phyloP scores from a whole-genome alignment of 345 rosid genomes.

The Diplotaxis tenuifolia region DNA sequence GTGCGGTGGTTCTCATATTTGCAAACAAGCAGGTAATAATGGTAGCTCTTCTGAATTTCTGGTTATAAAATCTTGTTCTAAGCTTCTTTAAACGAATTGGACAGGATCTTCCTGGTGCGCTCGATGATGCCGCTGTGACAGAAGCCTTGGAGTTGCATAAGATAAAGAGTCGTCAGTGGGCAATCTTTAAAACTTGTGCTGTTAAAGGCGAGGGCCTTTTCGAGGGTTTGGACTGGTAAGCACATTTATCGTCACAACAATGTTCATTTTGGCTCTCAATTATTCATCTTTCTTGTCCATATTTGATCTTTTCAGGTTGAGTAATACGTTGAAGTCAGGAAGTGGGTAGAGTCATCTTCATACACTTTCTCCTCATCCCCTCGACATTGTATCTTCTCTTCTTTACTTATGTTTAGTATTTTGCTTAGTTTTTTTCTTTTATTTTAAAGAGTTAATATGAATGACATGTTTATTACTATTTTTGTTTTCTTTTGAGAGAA shows the following conservation, averaged over 20 bases:
- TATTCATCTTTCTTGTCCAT: background rate
- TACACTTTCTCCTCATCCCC: background rate
- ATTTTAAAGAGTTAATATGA: conserved; percentile 12
- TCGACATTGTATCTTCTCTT: conserved; percentile 25
- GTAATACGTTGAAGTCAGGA: conserved; percentile 56
- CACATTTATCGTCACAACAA: background rate
- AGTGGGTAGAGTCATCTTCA: conserved; percentile 34
- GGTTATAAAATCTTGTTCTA: background rate
- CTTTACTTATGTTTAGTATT: conserved; percentile 19
- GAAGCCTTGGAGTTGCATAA: conserved; percentile 63
- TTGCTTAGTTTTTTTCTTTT: conserved; percentile 22
- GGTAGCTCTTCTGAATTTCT: background rate
- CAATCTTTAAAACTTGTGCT: conserved; percentile 68
- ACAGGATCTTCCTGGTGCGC: conserved; percentile 65
- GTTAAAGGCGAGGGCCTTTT: conserved; percentile 62
- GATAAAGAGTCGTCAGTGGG: conserved; percentile 62
- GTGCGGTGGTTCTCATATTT: conserved; percentile 53
- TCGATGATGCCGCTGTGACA: conserved; percentile 59
- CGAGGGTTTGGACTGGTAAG: conserved; percentile 66
- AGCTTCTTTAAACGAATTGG: background rate
- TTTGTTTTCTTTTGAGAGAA: background rate
- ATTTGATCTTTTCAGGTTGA: conserved; percentile 49
- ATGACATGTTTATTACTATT: conserved; percentile 9
- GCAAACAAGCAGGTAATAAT: conserved; percentile 62
- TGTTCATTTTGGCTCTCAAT: conserved; percentile 3